phyloP scores from a whole-genome alignment of 306 rosid genomes.

The Begonia masoniana region DNA sequence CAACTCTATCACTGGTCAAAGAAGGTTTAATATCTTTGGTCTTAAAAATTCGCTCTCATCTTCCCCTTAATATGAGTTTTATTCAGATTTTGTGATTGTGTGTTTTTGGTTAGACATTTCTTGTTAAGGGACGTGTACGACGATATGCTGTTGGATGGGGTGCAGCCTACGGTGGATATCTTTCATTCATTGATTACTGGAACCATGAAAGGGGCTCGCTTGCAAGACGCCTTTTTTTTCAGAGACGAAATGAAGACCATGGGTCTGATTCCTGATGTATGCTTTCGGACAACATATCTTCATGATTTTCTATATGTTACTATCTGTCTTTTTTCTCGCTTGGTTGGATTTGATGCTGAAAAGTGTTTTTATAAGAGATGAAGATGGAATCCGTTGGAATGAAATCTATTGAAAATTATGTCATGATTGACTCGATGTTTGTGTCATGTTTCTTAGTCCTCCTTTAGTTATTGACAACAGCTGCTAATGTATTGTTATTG shows the following conservation, averaged over 20 bases:
- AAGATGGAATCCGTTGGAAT: too few species aligned
- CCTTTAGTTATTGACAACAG: too few species aligned
- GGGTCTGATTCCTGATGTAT: conserved; percentile 87
- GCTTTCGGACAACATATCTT: conserved; percentile 4
- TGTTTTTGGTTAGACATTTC: conserved; percentile 27
- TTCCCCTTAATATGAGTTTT: background rate
- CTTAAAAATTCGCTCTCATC: too few species aligned
- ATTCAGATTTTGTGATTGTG: background rate
- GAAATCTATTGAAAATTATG: too few species aligned
- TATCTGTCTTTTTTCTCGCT: background rate
- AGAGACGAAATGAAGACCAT: conserved; percentile 65
- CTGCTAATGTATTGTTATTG: too few species aligned
- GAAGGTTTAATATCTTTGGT: conserved; percentile 26
- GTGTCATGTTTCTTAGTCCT: too few species aligned
- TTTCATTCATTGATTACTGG: conserved; percentile 65
- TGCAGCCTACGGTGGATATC: conserved; percentile 71
- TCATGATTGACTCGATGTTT: too few species aligned
- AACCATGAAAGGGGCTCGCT: conserved; percentile 58
- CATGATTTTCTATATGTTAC: too few species aligned
- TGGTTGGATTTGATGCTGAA: background rate
- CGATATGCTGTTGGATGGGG: conserved; percentile 94
- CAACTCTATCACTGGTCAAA: conserved; percentile 41
- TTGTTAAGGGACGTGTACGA: conserved; percentile 71
- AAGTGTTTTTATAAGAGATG: background rate
- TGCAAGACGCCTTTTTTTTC: conserved; percentile 78